phyloP scores from a whole-genome alignment of 2,329 filamentous ascomycete genomes.

The Botrytis fragariae region DNA sequence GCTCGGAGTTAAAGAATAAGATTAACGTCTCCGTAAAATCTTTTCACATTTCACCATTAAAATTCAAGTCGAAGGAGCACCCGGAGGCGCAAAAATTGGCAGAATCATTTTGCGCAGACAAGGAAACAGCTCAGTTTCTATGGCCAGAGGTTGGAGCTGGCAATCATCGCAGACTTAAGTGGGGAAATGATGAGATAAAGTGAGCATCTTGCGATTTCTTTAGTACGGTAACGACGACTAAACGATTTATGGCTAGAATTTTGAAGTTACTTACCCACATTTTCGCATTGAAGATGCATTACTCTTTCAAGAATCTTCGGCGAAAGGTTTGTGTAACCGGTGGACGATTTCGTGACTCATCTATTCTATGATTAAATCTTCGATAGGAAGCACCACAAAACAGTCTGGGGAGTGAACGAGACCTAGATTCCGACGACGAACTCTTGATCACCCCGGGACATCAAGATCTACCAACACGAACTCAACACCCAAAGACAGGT shows the following conservation, averaged over 20 bases:
- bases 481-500: background rate
- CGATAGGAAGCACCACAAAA: background rate
- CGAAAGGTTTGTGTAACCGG: background rate
- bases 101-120: background rate
- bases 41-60: background rate
- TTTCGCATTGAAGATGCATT: background rate
- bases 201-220: background rate
- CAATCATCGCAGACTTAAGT: background rate
- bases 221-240: background rate
- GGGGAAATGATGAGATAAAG: background rate
- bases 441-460: background rate
- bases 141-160: background rate
- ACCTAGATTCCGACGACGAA: background rate
- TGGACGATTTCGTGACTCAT: background rate
- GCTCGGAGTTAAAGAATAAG: background rate
- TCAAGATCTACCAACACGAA: background rate
- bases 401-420: no score
- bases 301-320: background rate
- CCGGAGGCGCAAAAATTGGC: background rate
- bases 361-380: background rate
- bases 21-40: background rate
- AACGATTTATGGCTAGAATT: background rate
- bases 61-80: background rate
- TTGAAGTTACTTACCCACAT: background rate
- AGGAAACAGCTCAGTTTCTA: background rate